Evolutionary conservation across 805 yeast genomes (phyloP).

Genomic region (Maudiozyma pseudohumilis): DNA sequence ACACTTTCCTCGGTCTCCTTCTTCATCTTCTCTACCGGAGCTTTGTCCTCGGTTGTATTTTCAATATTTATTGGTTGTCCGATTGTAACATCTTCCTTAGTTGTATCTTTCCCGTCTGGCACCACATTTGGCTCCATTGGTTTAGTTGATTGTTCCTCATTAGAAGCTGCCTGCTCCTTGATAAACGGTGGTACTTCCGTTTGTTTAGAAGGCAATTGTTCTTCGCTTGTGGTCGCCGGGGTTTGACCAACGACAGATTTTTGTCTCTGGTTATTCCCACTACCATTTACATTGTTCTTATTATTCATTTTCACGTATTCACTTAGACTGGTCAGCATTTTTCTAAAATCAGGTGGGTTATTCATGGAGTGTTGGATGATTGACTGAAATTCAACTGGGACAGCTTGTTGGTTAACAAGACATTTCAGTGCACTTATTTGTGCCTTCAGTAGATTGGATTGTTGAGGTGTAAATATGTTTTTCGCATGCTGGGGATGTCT

Average conservation of each 20-base stretch:
- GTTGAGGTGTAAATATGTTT: constrained; percentile 23
- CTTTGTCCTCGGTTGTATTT: no score
- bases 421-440: constrained; percentile 29
- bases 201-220: no score
- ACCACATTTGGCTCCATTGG: no score
- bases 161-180: no score
- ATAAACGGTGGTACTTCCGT: no score
- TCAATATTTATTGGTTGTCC: no score
- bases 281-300: neutral
- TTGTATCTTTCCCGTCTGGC: no score
- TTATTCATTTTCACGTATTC: constrained; percentile 18
- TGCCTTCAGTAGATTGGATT: constrained; percentile 26
- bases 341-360: constrained; percentile 27
- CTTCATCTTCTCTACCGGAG: no score
- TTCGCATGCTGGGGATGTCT: constrained; percentile 5
- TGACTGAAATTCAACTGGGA: constrained; percentile 21
- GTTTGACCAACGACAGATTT: neutral
- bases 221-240: neutral
- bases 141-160: no score
- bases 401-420: constrained; percentile 23
- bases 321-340: constrained; percentile 22
- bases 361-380: constrained; percentile 25
- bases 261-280: neutral
- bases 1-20: no score
- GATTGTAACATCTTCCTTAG: no score